Percentiles rank a stretch among this genome's conserved stretches.
These are phyloP conservation scores for Dentipellis sp. DNA, from an alignment of 768 basidiomycete species.

Conservation along the genomic window DNA sequence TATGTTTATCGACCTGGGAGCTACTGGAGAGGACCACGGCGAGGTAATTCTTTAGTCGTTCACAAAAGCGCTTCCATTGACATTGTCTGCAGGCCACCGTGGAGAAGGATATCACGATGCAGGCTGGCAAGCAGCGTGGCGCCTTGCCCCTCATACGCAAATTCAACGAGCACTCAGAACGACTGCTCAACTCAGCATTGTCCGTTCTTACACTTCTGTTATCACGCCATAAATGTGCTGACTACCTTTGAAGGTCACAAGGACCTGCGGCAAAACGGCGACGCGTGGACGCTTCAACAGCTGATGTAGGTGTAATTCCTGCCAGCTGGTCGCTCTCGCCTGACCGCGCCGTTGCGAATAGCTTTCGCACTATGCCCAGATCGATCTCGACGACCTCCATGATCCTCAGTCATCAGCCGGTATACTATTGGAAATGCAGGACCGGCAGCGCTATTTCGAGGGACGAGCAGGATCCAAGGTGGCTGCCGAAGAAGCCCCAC, in stretches of 20 bases:
- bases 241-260: slow-evolving; percentile 26
- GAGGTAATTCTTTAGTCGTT: slow-evolving; percentile 42
- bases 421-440: slow-evolving; percentile 81
- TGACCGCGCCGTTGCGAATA: background rate
- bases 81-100: slow-evolving; percentile 48
- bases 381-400: slow-evolving; percentile 82
- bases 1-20: slow-evolving; percentile 75
- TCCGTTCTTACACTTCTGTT: slow-evolving; percentile 23
- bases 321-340: background rate
- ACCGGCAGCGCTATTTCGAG: slow-evolving; percentile 76
- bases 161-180: slow-evolving; percentile 96
- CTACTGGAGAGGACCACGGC: slow-evolving; percentile 85
- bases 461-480: slow-evolving; percentile 29
- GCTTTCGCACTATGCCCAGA: slow-evolving; percentile 38
- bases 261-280: slow-evolving; percentile 53
- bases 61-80: background rate
- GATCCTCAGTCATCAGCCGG: slow-evolving; percentile 56
- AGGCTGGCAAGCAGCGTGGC: slow-evolving; percentile 80
- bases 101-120: slow-evolving; percentile 93
- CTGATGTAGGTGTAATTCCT: slow-evolving; percentile 29
- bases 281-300: slow-evolving; percentile 32
- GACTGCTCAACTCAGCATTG: slow-evolving; percentile 76
- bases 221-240: background rate
- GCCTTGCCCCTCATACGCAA: slow-evolving; percentile 90
- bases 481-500: slow-evolving; percentile 13